Base-by-base conservation (phyloP, 495 filamentous ascomycete genomes). In the Podospora pseudoanserina region DNA sequence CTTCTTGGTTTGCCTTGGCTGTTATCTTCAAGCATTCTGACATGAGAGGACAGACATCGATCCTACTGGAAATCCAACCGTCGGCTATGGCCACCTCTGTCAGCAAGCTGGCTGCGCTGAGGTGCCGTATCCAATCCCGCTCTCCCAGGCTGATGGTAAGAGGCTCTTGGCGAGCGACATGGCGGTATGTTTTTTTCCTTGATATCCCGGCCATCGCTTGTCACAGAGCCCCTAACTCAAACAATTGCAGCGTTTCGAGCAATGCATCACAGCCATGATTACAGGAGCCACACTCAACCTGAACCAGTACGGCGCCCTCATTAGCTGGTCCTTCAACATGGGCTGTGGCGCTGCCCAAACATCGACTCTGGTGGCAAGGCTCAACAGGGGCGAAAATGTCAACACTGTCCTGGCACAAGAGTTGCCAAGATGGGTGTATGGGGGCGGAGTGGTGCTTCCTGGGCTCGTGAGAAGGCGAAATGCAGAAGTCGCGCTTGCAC, bases 61-160 rank as follows among this genome's bases (percentile, higher is more conserved):
- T 64, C 79, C 80, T 16, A 79, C 77, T 66, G 81, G 81, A 34
- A 73, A 82, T 55, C 80, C 82, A 0, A 86, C 82, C 32, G 76
- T 86, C 19, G 84, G 84, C 34, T 86, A 85, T 69, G 84, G 84
- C 59, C 84, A 86, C 69, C 78, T 83, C 16, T 86, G 82, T 76
- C 49, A 66, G 63, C 76, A 77, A 13, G 65, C 70, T 16, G 70
- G 70, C 16, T 85, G 83, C 78, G 65, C 76, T 2, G 83, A 85
- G 27, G 77, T 85, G 39, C 68, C 72, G 19, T 84, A 83, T 71
- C 53, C 71, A 4, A 78, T 83, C 65, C 84, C 84, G 1, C 72
- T 84, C 20, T 79, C 78, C 11, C 71, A 79, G 57, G 68, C 72
- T 13, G 74, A 77, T n/a, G 83, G 77, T 18, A 75, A 73, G 49